phyloP scores from a whole-genome alignment of 108 stramenopile species.

The Fistulifera solaris region DNA sequence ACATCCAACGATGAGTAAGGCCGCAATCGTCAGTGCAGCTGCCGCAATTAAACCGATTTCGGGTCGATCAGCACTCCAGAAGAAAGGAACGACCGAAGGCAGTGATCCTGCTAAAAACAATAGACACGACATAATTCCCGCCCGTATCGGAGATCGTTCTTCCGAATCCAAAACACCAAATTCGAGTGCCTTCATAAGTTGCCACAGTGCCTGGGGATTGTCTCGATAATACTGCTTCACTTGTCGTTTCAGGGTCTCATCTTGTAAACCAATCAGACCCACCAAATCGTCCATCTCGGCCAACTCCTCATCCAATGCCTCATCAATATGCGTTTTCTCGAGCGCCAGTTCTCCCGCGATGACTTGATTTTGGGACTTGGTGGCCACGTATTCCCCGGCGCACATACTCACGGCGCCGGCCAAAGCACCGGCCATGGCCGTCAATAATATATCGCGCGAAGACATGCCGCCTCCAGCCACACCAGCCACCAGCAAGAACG shows the following conservation, averaged over 20 bases:
- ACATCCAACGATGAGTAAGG: slow-evolving; percentile 49
- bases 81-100: slow-evolving; percentile 61
- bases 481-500: slow-evolving; percentile 64
- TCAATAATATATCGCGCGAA: slow-evolving; percentile 45
- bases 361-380: slow-evolving; percentile 74
- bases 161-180: slow-evolving; percentile 72
- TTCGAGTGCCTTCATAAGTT: slow-evolving; percentile 68
- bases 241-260: slow-evolving; percentile 22
- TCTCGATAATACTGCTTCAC: slow-evolving; percentile 33
- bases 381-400: slow-evolving; percentile 73
- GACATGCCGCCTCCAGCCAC: slow-evolving; percentile 61
- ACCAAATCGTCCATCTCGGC: slow-evolving; percentile 34
- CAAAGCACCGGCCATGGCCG: slow-evolving; percentile 59
- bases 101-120: slow-evolving; percentile 53
- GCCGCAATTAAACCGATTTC: slow-evolving; percentile 32
- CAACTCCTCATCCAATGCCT: slow-evolving; percentile 42
- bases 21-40: slow-evolving; percentile 25
- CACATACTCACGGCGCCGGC: slow-evolving; percentile 72
- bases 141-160: slow-evolving; percentile 41
- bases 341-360: slow-evolving; percentile 60
- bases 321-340: slow-evolving; percentile 45
- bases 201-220: slow-evolving; percentile 54
- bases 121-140: slow-evolving; percentile 35
- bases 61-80: slow-evolving; percentile 21
- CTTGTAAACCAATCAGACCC: slow-evolving; percentile 41